These are phyloP conservation scores for Alternaria sp. DNA, from an alignment of 2,329 filamentous ascomycete species.

Conservation along the genomic window DNA sequence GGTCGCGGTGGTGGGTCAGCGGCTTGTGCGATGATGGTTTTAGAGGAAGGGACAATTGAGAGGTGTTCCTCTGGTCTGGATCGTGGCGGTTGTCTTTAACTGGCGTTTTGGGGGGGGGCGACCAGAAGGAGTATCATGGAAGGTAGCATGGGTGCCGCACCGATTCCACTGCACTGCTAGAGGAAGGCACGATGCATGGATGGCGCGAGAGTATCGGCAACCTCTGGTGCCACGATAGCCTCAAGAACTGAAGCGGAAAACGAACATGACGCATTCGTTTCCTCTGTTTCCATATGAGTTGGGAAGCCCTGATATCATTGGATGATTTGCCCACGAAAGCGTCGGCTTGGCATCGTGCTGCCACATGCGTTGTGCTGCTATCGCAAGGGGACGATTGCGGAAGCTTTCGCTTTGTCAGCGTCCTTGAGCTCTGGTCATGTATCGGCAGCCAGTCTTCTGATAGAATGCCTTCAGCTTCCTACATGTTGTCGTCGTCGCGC, in stretches of 20 bases:
- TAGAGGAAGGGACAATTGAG: conserved; percentile 8
- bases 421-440: neutral
- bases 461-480: neutral
- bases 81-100: neutral
- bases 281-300: neutral
- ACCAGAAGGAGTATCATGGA: neutral
- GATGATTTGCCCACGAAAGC: neutral
- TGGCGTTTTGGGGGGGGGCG: neutral
- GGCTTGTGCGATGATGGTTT: conserved; percentile 34
- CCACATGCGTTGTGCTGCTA: conserved; percentile 1
- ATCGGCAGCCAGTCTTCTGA: neutral
- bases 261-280: too few relatives aligned
- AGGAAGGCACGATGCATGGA: conserved; percentile 16
- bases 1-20: conserved; percentile 25
- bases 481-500: conserved; percentile 8
- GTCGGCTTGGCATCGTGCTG: conserved; percentile 2
- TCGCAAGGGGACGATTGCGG: neutral
- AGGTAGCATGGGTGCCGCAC: neutral
- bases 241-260: neutral
- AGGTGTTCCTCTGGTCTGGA: neutral
- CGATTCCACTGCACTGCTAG: conserved; percentile 5
- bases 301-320: neutral
- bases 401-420: neutral
- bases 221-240: neutral
- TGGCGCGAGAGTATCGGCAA: neutral